Evolutionary conservation across 345 rosid genomes (phyloP), one percentile per base, ranked within the genome.

Genomic region (Citrus reticulata): DNA sequence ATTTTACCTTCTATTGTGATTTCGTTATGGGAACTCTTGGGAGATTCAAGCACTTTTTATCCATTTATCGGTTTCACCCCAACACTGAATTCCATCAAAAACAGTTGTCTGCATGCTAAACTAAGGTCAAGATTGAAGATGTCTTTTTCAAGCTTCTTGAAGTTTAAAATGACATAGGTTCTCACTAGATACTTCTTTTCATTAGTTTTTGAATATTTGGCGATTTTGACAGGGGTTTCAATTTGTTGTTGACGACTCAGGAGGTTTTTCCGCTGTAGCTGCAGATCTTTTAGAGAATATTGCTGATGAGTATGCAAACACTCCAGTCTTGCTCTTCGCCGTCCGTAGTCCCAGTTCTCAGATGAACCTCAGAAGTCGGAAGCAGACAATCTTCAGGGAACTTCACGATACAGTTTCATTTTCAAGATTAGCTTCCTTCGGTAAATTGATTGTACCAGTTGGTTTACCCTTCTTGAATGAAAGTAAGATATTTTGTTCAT

Each of bases 381-480:
- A 86, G 79, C 90, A 85, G 79, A 86, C 81, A 7, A 82, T 91
- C 60, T 86, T 88, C 60, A 85, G 85, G 80, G 84, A 83, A 79
- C 88, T 96, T 85, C 97, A 93, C 70, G 97, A 96, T 79, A 91
- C 97, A 1, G 81, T 96, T 74, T 92, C 97, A 72, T 92, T 96
- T 84, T 87, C 95, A 73, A 90, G 88, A 78, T 85, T 96, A 69
- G 87, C 93, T 20, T 81, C 95, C 77, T 87, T 83, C 57, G 90
- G 91, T 82, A 88, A 89, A 84, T 82, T 94, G 85, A 87, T 90
- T 67, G 91, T 93, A 77, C 98, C 99, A 1, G 78, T 93, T 71
- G 99, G 98, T 84, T 84, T 94, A 79, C 98, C 98, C 67, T 89
- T 73, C 30, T 84, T 92, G 83, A 88, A 87, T 35, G 82, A 51